phyloP scores from a whole-genome alignment of 371 early-diverging fungal genomes.

The Zancudomyces culisetae region DNA sequence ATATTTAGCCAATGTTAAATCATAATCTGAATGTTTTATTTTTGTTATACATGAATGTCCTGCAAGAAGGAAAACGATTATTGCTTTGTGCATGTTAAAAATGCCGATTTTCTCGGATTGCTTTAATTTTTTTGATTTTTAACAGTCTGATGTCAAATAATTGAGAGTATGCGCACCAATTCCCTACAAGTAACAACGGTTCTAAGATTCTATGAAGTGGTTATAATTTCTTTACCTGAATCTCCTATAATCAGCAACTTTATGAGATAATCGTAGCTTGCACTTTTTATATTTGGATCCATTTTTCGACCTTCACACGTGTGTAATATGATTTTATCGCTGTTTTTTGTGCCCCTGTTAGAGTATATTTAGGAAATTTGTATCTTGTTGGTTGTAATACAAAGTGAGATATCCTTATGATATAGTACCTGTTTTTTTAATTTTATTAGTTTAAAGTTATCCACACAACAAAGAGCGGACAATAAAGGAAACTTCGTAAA shows the following conservation, averaged over 20 bases:
- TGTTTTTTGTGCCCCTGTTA: no score
- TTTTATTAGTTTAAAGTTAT: no score
- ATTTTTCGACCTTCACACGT: no score
- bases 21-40: neutral
- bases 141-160: neutral
- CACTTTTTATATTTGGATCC: slow-evolving; percentile 3
- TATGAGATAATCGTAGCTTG: slow-evolving; percentile 88
- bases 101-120: neutral
- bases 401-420: no score
- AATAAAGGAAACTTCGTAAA: no score
- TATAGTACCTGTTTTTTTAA: no score
- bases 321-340: no score
- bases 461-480: no score
- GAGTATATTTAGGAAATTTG: no score
- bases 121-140: neutral
- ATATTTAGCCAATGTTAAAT: neutral
- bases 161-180: neutral
- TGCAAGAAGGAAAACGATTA: neutral
- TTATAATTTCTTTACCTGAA: slow-evolving; percentile 55
- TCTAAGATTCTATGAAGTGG: no score
- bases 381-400: no score
- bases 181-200: no score
- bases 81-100: neutral
- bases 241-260: slow-evolving; percentile 98
- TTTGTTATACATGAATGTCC: neutral